Evolutionary conservation across 805 yeast species (phyloP), one percentile per base, ranked within the genome.

Genomic region (Wickerhamomyces tratensis): DNA sequence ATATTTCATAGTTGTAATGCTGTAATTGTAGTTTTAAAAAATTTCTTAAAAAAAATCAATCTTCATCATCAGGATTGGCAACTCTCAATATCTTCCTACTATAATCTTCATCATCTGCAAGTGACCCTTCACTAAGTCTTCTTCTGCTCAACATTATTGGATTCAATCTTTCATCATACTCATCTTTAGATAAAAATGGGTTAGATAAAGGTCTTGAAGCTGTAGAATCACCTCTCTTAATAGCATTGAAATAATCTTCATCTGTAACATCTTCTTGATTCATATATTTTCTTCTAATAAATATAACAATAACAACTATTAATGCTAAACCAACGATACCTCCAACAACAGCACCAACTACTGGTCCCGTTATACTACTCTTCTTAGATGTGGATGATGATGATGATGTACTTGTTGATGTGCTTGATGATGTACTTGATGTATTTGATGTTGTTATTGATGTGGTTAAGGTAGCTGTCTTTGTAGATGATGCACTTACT

Each of bases 91-190:
- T 79, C 64, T 86, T 86, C 56, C 88, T 70, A 40, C 85, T 72
- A 62, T 82, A 85, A 59, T 86, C 93, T 5, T 86, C 77, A 47
- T 84, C 94, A 59, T 87, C 94, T 10, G 94, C 89, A 42, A 89
- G 67, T 3, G 91, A 79, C 5, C 96, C 96, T 53, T 85, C 91
- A 53, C 88, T 79, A 47, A 86, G 70, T 49, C 96, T 69, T 55
- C 95, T 77, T 56, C 89, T 77, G 35, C 94, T 95, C 60, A 84
- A 66, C 82, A 84, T 78, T 37, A 77, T 73, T 1, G 88, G 87
- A 58, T 82, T 81, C 47, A 82, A 63, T 44, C 88, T 68, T 39
- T 83, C 87, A 59, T 77, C 89, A 38, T 71, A 61, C 50, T 77
- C 82, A n/a, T 71, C 69, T 1, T 79, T 78, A 39, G 72, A 69